Conservation (phyloP, 2,329 filamentous ascomycete species). For the Fusarium falciforme region DNA sequence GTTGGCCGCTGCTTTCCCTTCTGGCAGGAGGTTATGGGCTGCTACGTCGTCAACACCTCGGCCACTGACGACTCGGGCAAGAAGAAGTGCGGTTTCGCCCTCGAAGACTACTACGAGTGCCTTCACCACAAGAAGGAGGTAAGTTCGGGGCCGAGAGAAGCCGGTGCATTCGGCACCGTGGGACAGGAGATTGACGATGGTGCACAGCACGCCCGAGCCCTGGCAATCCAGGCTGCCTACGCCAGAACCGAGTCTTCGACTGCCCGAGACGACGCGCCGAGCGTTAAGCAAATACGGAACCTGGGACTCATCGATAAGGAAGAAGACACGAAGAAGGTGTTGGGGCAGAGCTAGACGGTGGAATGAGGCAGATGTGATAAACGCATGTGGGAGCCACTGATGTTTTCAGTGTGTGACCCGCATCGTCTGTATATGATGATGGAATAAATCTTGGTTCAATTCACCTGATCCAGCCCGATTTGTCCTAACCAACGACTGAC, state of each 20-base stretch:
- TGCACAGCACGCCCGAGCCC: slow-evolving; percentile 79
- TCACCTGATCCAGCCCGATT: slow-evolving; percentile 2
- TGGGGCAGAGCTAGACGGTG: slow-evolving; percentile 50
- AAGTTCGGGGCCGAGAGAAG: slow-evolving; percentile 45
- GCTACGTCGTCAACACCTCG: slow-evolving; percentile 94
- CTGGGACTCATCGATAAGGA: slow-evolving; percentile 86
- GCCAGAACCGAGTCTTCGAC: slow-evolving; percentile 81
- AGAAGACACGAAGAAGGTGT: slow-evolving; percentile 77
- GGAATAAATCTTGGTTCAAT: slow-evolving; percentile 38
- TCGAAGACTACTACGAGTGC: slow-evolving; percentile 99
- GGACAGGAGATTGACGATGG: slow-evolving; percentile 22
- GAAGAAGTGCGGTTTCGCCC: slow-evolving; percentile 83
- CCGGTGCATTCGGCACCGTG: not conserved
- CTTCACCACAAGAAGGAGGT: slow-evolving; percentile 99
- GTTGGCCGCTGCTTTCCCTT: slow-evolving; percentile 93
- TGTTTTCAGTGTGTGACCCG: slow-evolving; percentile 3
- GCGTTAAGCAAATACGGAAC: slow-evolving; percentile 86
- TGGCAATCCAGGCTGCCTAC: slow-evolving; percentile 85
- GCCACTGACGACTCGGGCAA: slow-evolving; percentile 83
- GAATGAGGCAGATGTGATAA: slow-evolving; percentile 15
- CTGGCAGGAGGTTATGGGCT: slow-evolving; percentile 99
- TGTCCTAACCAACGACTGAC: not conserved
- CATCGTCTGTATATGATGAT: slow-evolving; percentile 35
- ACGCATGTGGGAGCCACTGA: slow-evolving; percentile 11
- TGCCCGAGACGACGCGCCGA: slow-evolving; percentile 83